Evolutionary conservation across 129 eudicot species (phyloP).

Genomic region (sunflower (Helianthus annuus)): HanXRQr2.0-SUNRISE NC_035445.2:165910529-165911028

Average conservation of each 20-base stretch:
- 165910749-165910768: too few relatives aligned
- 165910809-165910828: conserved; percentile 2
- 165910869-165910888: not conserved
- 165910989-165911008: not conserved
- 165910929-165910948: conserved; percentile 8
- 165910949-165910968: not conserved
- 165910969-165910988: conserved; percentile 11
- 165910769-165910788: not conserved
- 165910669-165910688: too few relatives aligned
- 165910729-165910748: too few relatives aligned
- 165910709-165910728: too few relatives aligned
- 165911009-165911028: not conserved
- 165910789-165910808: not conserved
- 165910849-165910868: conserved; percentile 5
- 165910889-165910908: conserved; percentile 1
- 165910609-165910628: too few relatives aligned
- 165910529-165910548: too few relatives aligned
- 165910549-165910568: too few relatives aligned
- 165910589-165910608: too few relatives aligned
- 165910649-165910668: too few relatives aligned
- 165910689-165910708: too few relatives aligned
- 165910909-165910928: not conserved
- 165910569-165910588: too few relatives aligned
- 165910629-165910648: too few relatives aligned
- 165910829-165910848: conserved; percentile 10